These are phyloP conservation scores for Chrysanthemum makinoi DNA, from an alignment of 129 eudicot species.

Conservation along the genomic window DNA sequence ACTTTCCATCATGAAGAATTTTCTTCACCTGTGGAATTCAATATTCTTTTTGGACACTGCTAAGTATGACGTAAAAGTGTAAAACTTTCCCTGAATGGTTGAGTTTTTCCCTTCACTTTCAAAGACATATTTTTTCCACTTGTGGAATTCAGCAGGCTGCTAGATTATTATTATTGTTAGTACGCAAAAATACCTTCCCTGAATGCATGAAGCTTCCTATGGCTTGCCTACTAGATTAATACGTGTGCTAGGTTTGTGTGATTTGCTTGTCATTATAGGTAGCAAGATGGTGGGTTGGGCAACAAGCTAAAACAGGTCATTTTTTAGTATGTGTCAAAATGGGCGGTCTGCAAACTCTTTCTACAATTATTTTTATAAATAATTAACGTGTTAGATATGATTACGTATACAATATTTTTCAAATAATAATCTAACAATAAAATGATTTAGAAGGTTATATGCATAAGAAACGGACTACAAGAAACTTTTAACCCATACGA, in stretches of 20 bases:
- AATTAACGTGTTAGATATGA: too few species aligned
- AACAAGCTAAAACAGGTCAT: conserved; percentile 1
- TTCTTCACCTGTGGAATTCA: conserved; percentile 20
- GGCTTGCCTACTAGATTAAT: conserved; percentile 6
- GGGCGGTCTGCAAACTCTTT: too few species aligned
- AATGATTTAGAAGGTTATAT: not conserved
- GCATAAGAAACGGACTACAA: not conserved
- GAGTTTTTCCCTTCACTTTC: conserved; percentile 12
- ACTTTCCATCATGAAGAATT: conserved; percentile 17
- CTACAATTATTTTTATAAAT: too few species aligned
- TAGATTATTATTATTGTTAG: not conserved
- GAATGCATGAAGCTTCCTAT: conserved; percentile 3
- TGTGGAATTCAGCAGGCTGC: conserved; percentile 19
- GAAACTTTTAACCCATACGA: not conserved
- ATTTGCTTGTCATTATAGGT: not conserved
- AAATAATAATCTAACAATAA: not conserved
- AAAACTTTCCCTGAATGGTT: not conserved
- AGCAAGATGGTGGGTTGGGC: not conserved
- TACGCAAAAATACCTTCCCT: not conserved
- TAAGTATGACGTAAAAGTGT: not conserved
- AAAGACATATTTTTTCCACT: not conserved
- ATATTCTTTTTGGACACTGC: conserved; percentile 3
- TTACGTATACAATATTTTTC: too few species aligned
- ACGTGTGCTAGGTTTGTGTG: not conserved
- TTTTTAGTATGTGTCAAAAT: not conserved